These are phyloP conservation scores for Penicillium pancosmium DNA, from an alignment of 495 filamentous ascomycete species.

Conservation along the genomic window DNA sequence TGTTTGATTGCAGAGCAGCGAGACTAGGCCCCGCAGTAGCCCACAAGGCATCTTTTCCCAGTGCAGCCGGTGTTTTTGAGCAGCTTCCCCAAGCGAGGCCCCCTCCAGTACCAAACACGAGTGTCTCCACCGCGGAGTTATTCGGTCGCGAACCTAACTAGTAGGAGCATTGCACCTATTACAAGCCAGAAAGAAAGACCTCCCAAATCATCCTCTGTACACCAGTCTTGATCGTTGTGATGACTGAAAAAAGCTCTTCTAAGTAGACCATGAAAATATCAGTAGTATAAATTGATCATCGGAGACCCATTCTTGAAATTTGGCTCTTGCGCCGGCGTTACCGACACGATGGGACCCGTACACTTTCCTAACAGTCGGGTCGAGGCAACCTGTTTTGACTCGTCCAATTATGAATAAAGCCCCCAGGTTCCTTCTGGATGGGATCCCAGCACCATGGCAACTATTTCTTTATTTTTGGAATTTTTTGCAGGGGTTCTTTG, in stretches of 20 bases:
- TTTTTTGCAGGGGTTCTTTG: constrained; percentile 17
- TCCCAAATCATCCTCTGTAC: not conserved
- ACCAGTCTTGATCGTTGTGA: not conserved
- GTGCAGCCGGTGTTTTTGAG: not conserved
- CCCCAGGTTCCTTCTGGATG: constrained; percentile 19
- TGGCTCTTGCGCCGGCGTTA: constrained; percentile 27
- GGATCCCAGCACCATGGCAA: constrained; percentile 26
- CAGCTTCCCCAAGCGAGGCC: constrained; percentile 2
- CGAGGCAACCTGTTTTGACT: constrained; percentile 23
- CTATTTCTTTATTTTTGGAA: constrained; percentile 16
- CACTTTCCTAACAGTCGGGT: constrained; percentile 30
- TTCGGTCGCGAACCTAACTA: not conserved
- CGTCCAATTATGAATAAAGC: constrained; percentile 21
- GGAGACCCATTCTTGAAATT: constrained; percentile 7
- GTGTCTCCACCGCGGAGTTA: constrained; percentile 1
- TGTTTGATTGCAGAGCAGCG: not conserved
- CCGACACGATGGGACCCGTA: constrained; percentile 31
- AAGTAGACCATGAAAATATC: not conserved
- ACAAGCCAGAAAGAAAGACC: not conserved
- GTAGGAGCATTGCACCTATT: not conserved
- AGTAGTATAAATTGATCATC: not conserved
- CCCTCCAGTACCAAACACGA: constrained; percentile 4
- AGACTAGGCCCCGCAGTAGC: not conserved
- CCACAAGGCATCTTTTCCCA: not conserved
- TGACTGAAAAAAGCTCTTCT: not conserved